A percentile compares a stretch with the other conserved stretches of the same genome.
These are phyloP conservation scores for Microbotryum violaceum DNA, from an alignment of 1,284 basidiomycete genomes.

Conservation along the genomic window DNA sequence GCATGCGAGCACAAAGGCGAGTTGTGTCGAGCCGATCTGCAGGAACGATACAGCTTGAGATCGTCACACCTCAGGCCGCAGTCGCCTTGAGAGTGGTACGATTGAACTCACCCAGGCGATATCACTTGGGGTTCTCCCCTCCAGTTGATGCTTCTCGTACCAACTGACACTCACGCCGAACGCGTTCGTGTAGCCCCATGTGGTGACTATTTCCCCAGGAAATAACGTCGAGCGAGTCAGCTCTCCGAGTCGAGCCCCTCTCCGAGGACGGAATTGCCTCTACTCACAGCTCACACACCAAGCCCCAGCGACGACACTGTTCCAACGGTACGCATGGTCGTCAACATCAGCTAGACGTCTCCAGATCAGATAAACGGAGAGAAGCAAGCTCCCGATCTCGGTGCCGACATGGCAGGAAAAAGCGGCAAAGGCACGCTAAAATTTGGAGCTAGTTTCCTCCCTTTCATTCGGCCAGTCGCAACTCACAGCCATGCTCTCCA, in stretches of 20 bases:
- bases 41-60: neutral
- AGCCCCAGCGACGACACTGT: slow-evolving; percentile 26
- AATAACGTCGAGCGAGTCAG: neutral
- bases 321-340: neutral
- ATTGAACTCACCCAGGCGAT: slow-evolving; percentile 13
- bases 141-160: slow-evolving; percentile 17
- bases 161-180: slow-evolving; percentile 32
- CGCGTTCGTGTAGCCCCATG: slow-evolving; percentile 17
- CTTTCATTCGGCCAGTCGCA: neutral
- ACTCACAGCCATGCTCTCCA: slow-evolving; percentile 12
- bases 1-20: slow-evolving; percentile 19
- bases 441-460: neutral
- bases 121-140: slow-evolving; percentile 3
- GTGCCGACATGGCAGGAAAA: too few species aligned
- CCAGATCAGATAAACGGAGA: neutral
- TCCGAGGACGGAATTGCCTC: neutral
- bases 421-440: neutral
- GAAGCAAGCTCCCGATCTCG: neutral
- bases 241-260: neutral
- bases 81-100: neutral
- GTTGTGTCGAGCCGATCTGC: slow-evolving; percentile 27
- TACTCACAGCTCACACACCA: slow-evolving; percentile 28
- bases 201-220: neutral
- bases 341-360: neutral
- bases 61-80: neutral